Base-by-base conservation (phyloP, 768 basidiomycete species). In the Serendipita vermifera region DNA sequence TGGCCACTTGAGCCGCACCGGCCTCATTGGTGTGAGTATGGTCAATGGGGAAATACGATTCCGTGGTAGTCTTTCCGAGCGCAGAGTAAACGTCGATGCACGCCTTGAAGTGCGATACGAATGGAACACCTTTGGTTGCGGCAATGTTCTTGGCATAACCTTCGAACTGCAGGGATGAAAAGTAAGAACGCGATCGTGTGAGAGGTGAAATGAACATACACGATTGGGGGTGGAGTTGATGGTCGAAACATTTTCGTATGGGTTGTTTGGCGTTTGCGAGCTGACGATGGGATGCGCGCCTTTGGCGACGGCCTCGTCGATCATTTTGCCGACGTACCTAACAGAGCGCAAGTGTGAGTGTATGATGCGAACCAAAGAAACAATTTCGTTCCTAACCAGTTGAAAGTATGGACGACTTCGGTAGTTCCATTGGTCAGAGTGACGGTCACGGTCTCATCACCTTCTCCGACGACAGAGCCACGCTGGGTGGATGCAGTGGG, bases 221-320 rank as follows among this genome's bases (percentile, higher is more conserved):
- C 75, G 69, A 11, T 71, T 66, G 13, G 67, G 65, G n/a, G 71
- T 64, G n/a, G 59, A 61, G 26, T 73, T 70, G 40, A 63, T 60
- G 20, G 63, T 58, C 20, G 60, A 40, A 27, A 46, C 11, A 40
- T 55, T 55, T 24, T 59, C 55, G 73, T 73, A 78, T 31, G 67
- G 67, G 61, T 77, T 74, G 59, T 69, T 64, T 5, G 77, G 76
- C 2, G 77, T 77, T 57, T 74, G 73, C 2, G 74, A 72, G 11
- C 73, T 73, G 7, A 77, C 64, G 55, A 78, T 75, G 29, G 72
- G 70, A 27, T 69, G 74, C 32, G 70, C 74, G 15, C 76, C 76
- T 62, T 77, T 76, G 0, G 72, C 60, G 60, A 72, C 68, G 0
- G 74, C 74, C 57, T 74, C 72, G 60, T 73, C 67, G 38, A 75